phyloP scores from a whole-genome alignment of 805 yeast species.

The Ogataea parapolymorpha region DNA sequence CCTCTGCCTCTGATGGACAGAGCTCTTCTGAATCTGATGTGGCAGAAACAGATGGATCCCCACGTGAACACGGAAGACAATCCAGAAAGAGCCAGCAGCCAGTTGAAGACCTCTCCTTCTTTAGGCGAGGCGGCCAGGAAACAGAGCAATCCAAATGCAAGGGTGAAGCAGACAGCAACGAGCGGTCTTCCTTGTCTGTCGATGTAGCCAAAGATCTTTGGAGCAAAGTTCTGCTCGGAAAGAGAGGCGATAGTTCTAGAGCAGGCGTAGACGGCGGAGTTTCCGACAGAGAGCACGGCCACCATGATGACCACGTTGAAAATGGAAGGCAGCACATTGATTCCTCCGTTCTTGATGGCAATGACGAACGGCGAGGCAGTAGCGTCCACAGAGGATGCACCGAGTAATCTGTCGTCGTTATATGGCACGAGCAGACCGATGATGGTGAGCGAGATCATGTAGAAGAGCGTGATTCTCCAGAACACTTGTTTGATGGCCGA shows the following conservation, averaged over 20 bases:
- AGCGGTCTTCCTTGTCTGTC: constrained; percentile 79
- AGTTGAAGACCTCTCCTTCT: constrained; percentile 58
- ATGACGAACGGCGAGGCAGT: constrained; percentile 75
- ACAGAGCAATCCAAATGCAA: constrained; percentile 54
- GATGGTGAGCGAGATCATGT: constrained; percentile 49
- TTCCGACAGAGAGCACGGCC: constrained; percentile 74
- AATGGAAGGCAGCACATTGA: constrained; percentile 63
- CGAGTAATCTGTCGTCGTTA: constrained; percentile 42
- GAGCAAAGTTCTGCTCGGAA: constrained; percentile 70
- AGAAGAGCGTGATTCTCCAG: constrained; percentile 61
- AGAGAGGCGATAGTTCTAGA: constrained; percentile 67
- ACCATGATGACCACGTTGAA: constrained; percentile 72
- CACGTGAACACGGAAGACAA: constrained; percentile 76
- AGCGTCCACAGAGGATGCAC: constrained; percentile 47
- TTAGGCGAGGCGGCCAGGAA: constrained; percentile 60
- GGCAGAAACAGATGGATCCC: constrained; percentile 70
- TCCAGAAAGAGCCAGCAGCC: constrained; percentile 78
- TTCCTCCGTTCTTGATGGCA: constrained; percentile 61
- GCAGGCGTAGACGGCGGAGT: constrained; percentile 70
- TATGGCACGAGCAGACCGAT: constrained; percentile 63
- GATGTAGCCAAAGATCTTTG: constrained; percentile 58
- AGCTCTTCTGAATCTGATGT: constrained; percentile 68
- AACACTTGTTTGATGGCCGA: constrained; percentile 63
- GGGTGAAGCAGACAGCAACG: constrained; percentile 56
- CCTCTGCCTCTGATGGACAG: constrained; percentile 62